Conservation (phyloP, 176 grass and related monocot genomes). For the Secale cereale region DNA sequence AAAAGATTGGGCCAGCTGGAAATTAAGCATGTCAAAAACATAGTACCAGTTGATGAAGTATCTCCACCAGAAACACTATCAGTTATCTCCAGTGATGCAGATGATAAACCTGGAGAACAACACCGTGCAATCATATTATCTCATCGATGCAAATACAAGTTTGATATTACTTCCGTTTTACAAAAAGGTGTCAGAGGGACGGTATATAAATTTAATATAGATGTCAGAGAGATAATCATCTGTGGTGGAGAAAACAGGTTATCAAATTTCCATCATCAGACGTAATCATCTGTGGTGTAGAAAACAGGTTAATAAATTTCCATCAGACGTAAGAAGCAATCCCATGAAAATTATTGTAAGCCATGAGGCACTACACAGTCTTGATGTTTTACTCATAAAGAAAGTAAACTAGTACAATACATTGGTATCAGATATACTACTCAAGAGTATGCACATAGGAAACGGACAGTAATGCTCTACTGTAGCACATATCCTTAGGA, state of each 20-base stretch:
- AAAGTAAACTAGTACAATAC: not conserved
- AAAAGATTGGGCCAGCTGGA: not conserved
- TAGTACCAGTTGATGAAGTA: conserved; percentile 68
- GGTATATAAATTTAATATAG: not conserved
- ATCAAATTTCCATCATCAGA: not conserved
- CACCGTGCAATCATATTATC: conserved; percentile 21
- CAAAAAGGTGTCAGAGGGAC: not conserved
- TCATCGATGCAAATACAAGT: conserved; percentile 24
- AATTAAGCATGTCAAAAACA: conserved; percentile 4
- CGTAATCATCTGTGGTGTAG: not conserved
- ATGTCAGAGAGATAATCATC: not conserved
- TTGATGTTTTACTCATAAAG: not conserved
- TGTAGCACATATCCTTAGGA: not conserved
- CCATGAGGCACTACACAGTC: not conserved
- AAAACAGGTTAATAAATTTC: not conserved
- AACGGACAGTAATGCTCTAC: not conserved
- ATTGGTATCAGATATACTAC: not conserved
- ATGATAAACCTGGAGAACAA: conserved; percentile 74
- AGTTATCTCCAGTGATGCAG: conserved; percentile 82
- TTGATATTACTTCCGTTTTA: not conserved
- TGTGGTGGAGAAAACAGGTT: not conserved
- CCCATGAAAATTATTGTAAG: not conserved
- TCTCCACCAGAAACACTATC: conserved; percentile 33
- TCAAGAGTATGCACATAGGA: not conserved
- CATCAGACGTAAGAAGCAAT: not conserved